Evolutionary conservation across 2,329 filamentous ascomycete species (phyloP).

Genomic region (Penicillium sp.): DNA sequence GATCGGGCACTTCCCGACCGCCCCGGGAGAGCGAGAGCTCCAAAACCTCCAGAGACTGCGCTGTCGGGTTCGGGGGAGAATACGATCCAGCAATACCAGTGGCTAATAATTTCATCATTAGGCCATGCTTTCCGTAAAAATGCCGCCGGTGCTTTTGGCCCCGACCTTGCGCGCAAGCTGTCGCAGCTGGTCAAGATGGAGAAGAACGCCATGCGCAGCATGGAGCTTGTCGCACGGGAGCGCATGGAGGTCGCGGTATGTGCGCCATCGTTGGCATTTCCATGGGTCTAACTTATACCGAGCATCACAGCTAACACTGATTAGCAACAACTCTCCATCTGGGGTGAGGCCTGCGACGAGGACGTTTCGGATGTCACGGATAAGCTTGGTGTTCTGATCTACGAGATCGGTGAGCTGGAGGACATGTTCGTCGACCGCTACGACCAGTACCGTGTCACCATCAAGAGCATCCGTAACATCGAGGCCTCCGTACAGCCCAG

Average conservation of each 20-base stretch:
- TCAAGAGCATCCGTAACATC: constrained; percentile 99
- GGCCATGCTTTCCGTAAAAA: constrained; percentile 62
- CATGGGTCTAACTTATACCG: neutral
- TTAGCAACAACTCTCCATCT: constrained; percentile 97
- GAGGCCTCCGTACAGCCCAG: constrained; percentile 97
- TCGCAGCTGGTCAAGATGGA: constrained; percentile 99
- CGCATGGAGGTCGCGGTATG: constrained; percentile 97
- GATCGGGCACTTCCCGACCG: constrained; percentile 9
- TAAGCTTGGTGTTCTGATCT: constrained; percentile 95
- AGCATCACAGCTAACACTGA: neutral
- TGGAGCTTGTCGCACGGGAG: constrained; percentile 92
- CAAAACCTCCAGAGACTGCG: neutral
- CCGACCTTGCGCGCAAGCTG: constrained; percentile 95
- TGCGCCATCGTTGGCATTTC: constrained; percentile 21
- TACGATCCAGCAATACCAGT: neutral
- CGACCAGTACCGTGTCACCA: constrained; percentile 97
- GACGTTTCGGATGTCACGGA: constrained; percentile 98
- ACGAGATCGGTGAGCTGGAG: constrained; percentile 97
- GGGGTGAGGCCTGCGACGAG: constrained; percentile 93
- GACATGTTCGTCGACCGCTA: constrained; percentile 98
- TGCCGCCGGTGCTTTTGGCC: constrained; percentile 57
- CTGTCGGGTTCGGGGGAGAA: neutral
- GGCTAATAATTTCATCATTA: constrained; percentile 33
- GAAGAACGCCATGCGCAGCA: constrained; percentile 99
- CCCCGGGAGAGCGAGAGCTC: neutral